Evolutionary conservation across 169 alveolate genomes (phyloP).

Genomic region (Ichthyophthirius multifiliis): DNA sequence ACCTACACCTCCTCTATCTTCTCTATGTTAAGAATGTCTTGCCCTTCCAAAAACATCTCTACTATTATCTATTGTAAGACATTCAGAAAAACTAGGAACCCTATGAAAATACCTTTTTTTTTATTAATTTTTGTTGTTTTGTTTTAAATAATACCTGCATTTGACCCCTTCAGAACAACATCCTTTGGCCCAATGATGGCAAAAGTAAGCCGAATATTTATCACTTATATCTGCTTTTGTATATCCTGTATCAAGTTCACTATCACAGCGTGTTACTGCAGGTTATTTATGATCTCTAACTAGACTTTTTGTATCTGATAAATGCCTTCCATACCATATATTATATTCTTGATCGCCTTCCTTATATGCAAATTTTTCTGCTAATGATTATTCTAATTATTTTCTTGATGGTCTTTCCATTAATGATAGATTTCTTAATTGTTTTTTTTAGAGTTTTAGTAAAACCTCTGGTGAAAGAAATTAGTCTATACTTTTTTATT

Average conservation of each 20-base stretch:
- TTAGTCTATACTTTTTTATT: neutral
- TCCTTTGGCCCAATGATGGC: constrained; percentile 97
- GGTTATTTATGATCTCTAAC: constrained; percentile 89
- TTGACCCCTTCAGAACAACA: constrained; percentile 97
- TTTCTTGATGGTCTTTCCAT: constrained; percentile 84
- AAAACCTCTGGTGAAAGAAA: neutral
- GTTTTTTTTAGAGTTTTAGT: neutral
- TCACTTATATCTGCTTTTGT: constrained; percentile 94
- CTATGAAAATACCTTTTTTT: constrained; percentile 90
- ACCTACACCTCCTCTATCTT: constrained; percentile 98
- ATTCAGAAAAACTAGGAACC: constrained; percentile 95
- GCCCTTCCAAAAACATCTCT: constrained; percentile 98
- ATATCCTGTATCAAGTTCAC: constrained; percentile 95
- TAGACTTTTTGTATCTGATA: constrained; percentile 82
- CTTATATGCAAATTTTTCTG: constrained; percentile 82
- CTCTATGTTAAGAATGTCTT: constrained; percentile 93
- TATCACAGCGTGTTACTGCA: constrained; percentile 86
- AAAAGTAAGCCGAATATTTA: constrained; percentile 86
- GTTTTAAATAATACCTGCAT: constrained; percentile 66
- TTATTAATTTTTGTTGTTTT: neutral
- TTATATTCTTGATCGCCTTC: constrained; percentile 97
- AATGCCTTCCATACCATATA: constrained; percentile 98
- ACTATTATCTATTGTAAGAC: constrained; percentile 87
- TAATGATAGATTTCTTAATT: constrained; percentile 20
- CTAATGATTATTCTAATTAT: constrained; percentile 69